Evolutionary conservation across 352 stramenopile species (phyloP), one percentile per base, ranked within the genome.

Genomic region (Pythium oligandrum): DNA sequence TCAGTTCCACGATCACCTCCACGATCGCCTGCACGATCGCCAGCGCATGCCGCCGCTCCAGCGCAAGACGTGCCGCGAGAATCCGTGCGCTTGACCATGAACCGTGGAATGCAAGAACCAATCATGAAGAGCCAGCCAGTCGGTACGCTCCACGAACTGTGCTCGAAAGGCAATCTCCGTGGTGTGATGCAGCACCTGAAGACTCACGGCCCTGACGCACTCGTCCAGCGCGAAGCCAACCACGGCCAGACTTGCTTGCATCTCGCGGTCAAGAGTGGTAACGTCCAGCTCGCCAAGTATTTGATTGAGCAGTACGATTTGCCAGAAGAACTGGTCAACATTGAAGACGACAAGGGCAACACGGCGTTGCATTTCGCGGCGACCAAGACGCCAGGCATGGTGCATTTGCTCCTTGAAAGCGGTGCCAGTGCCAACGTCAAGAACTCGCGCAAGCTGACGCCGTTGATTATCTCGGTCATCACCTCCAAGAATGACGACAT

Each of bases 271-370:
- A 92, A 91, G 70, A 92, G 81, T 26, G 83, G 83, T 34, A 94
- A 88, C 38, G 79, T 86, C 40, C 76, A 82, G 53, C 66, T 92
- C 39, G 82, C 90, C 43, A 91, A 94, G 67, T 63, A 90, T 40
- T 80, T 94, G 48, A 44, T 92, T 12, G 83, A 94, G 51, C 81
- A 90, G 53, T 94, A 80, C 64, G 83, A 90, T 40, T 72, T 79
- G 33, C 40, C 87, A 34, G 79, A 90, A 37, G 83, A 94, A 39
- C 72, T 94, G 6, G 74, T 94, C 55, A 91, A 90, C 57, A 51
- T 90, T 17, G 83, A 92, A 46, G 83, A 94, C 55, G 83, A 94
- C 68, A 94, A 94, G 58, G 83, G 83, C 61, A 94, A 94, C 68
- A 90, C 83, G 42, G 77, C 78, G 49, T 63, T 94, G 51, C 83